Evolutionary conservation across 352 stramenopile species (phyloP), one percentile per base, ranked within the genome.

Genomic region (Phytophthora constricta): DNA sequence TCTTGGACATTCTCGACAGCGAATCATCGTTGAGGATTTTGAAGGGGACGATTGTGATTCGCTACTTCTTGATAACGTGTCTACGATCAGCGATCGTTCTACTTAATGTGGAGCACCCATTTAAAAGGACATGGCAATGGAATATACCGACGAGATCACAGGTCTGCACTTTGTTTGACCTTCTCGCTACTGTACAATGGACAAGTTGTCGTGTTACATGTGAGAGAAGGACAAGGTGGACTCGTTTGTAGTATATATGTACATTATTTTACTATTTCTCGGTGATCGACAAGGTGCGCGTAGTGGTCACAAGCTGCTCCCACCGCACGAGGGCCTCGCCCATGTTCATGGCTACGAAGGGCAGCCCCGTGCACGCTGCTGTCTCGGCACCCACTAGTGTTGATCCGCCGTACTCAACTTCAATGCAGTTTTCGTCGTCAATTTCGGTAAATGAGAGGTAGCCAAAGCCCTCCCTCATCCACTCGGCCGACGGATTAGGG

Each of bases 391-490:
- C 62, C 23, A 82, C 70, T 51, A 68, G 64, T 16, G 61, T 72
- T 27, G 74, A 53, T 26, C 74, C 74, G 27, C 70, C 70, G 63
- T 79, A 72, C 50, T 82, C 74, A n/a, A 82, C 60, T 47, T 79
- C 70, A 20, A 82, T 56, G 50, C 59, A 53, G 49, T 72, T 60
- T 41, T 76, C 58, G 4, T 72, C 74, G 25, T 75, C 62, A 13
- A 81, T 62, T 14, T 76, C 70, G 33, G 65, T 82, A 49, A 82
- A 82, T 22, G 67, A 76, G 14, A 82, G 51, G 43, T 77, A 82
- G 42, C 66, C 71, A 33, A 77, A 47, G 52, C 70, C 74, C 51
- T 82, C 74, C 4, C 56, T 67, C 62, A 79, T 68, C 73, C 73
- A 81, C 41, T 78, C 62, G 5, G n/a, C 51, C 19, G 23, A 53